Base-by-base conservation (phyloP, 306 rosid species). In the Cucurbita pepo region DNA sequence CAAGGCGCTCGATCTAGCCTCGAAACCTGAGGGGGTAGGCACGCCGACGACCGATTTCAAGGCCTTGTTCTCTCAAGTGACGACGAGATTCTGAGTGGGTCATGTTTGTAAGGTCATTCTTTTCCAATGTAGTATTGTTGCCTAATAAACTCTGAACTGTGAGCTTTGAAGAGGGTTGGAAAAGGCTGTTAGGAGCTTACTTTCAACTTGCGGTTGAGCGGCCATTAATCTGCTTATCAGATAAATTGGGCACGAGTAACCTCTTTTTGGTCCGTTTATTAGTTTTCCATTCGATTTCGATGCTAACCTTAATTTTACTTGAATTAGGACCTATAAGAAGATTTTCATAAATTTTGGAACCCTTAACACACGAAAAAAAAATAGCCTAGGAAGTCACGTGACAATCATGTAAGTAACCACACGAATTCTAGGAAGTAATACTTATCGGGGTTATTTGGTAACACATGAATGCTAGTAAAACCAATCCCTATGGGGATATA, bases 1-100 rank as follows among this genome's bases (percentile, higher is more conserved):
- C 61, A 94, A 89, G 87, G 98, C 95, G 0, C 82, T 90, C 40
- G 98, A 94, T 82, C 74, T 94, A 71, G 96, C 97, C 58, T 94
- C 98, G 22, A 89, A 86, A 76, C 92, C 91, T 0, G 98, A 89
- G 86, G 97, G 86, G 69, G 80, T 74, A 0, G 97, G 96, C 22
- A 78, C 88, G 44, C 95, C 96, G 5, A 94, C 97, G 9, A 87
- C 79, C 83, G 92, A 91, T 88, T 94, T 91, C 81, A 94, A 89
- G 84, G 92, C 95, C 48, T 76, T 94, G 52, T 94, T 94, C 82
- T 80, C 97, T 59, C 88, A 82, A 50, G 78, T 89, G 77, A 87
- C 90, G 2, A 25, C 90, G 64, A 82, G 84, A 0, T 93, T 88
- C 75, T 90, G 77, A 88, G 77, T 8, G 48, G 44, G 13, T 36